Evolutionary conservation across 495 filamentous ascomycete species (phyloP), one percentile per base, ranked within the genome.

Genomic region (Cryomyces minteri): DNA sequence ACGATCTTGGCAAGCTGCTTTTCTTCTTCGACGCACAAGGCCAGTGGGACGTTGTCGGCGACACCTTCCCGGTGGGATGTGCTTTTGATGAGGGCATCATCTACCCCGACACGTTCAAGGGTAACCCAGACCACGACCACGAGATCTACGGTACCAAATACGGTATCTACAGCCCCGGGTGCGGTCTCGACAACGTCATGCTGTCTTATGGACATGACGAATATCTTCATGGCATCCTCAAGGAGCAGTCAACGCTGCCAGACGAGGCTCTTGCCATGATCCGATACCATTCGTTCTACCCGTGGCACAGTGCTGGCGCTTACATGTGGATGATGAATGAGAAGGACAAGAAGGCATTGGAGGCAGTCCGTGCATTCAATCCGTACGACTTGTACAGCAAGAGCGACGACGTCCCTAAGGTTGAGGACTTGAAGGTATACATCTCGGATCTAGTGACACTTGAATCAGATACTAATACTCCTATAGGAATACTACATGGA

Each of bases 341-440:
- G 34, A 74, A 84, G 43, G 86, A 94, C 53, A 66, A 76, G 61
- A 68, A 70, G 48, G 81, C 92, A 78, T 57, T 90, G 54, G 72
- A 72, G 47, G 84, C 84, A 30, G 85, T 90, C 30, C 71, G 71
- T 61, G 85, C 82, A 5, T 94, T 94, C 59, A 94, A 92, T 48
- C 84, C 83, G 4, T 94, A 92, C 49, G 86, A 94, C 58, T 49
- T 94, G 44, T 94, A 94, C 62, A 88, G 81, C 61, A 94, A 94
- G 76, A 87, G 79, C 48, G 85, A 94, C 53, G 79, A 74, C 6
- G 66, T 84, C 32, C 82, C 82, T 4, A 77, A 67, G 33, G 73
- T 79, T 1, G 82, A 84, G 55, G 75, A 79, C 53, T 60, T 87
- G 14, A 84, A 83, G 71, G 71, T 72, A 47, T 25, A 2, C 51